A percentile compares a stretch with the other conserved stretches of the same genome.
Evolutionary conservation across 495 filamentous ascomycete species (phyloP).

Genomic region (Penicillium coffeae): DNA sequence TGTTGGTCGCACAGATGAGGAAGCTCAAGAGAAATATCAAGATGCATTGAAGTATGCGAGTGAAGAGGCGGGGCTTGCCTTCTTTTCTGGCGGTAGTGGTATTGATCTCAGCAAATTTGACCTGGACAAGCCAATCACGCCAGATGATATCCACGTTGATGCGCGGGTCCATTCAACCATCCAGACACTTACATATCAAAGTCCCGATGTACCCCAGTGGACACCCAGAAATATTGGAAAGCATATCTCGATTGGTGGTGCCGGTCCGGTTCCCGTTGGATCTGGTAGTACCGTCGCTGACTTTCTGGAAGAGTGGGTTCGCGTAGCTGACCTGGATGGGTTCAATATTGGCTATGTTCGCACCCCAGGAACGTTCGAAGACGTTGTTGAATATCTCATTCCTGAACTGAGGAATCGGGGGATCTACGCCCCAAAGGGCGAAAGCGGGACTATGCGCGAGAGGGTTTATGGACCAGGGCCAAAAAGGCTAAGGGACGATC

Average conservation of each 20-base stretch:
- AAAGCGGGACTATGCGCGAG: slow-evolving; percentile 21
- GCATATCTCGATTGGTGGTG: slow-evolving; percentile 13
- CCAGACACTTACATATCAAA: slow-evolving; percentile 6
- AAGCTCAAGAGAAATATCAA: slow-evolving; percentile 39
- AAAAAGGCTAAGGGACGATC: slow-evolving; percentile 10
- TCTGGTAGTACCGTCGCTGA: slow-evolving; percentile 37
- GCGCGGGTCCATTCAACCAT: slow-evolving; percentile 8
- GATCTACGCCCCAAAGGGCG: slow-evolving; percentile 25
- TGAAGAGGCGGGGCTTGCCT: slow-evolving; percentile 37
- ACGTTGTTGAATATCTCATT: slow-evolving; percentile 50
- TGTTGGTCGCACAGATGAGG: slow-evolving; percentile 39
- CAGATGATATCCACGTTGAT: slow-evolving; percentile 9
- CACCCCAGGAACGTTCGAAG: slow-evolving; percentile 53
- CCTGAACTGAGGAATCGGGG: slow-evolving; percentile 50
- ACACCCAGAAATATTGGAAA: slow-evolving; percentile 18
- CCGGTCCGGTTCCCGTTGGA: slow-evolving; percentile 13
- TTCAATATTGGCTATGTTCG: slow-evolving; percentile 53
- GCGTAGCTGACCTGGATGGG: slow-evolving; percentile 44
- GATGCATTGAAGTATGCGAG: slow-evolving; percentile 31
- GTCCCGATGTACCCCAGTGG: slow-evolving; percentile 16
- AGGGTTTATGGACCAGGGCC: slow-evolving; percentile 18
- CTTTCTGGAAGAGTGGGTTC: slow-evolving; percentile 46
- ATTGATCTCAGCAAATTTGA: slow-evolving; percentile 30
- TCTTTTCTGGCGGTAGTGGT: slow-evolving; percentile 42
- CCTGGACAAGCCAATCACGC: slow-evolving; percentile 8